Evolutionary conservation across 2,329 filamentous ascomycete genomes (phyloP), one percentile per base, ranked within the genome.

Genomic region (Clarireedia paspali): DNA sequence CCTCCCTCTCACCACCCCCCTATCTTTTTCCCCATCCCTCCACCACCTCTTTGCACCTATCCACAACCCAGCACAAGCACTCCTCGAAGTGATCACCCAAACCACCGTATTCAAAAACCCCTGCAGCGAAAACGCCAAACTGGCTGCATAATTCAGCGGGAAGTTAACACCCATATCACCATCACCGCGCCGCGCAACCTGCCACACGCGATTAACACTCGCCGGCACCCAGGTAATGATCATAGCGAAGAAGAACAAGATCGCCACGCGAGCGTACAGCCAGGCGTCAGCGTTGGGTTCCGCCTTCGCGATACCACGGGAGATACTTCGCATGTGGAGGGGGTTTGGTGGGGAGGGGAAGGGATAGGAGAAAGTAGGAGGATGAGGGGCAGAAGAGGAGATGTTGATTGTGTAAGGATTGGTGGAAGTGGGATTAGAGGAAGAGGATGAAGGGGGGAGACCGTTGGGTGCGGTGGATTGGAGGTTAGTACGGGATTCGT

Each of bases 31-130:
- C 55, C 48, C 3, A 17, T 49, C n/a, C 46, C 46, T 20, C 20
- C 20, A 20, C 20, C 20, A 20, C 20, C 20, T 20, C 20, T 3
- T 20, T 20, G 20, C 20, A 20, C 20, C 20, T 2, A 20, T 20
- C 17, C 46, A 52, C 49, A 58, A 45, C 20, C 49, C n/a, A n/a
- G 12, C 17, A 30, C 57, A 58, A 20, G 57, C 57, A 12, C 78
- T 72, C 77, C 83, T 82, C 1, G 85, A 88, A 1, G 85, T 88
- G 14, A 81, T 77, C 15, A 83, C 71, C 70, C 91, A 92, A 60
- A 92, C 88, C 57, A 88, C 70, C 36, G 84, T 80, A 67, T 92
- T 92, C 87, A 88, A 91, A 64, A 90, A 87, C 0, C 89, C 88
- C 66, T 92, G 88, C 0, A 90, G 34, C 23, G 58, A 50, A 15